Evolutionary conservation across 768 basidiomycete species (phyloP), one percentile per base, ranked within the genome.

Genomic region (Collybia nuda): DNA sequence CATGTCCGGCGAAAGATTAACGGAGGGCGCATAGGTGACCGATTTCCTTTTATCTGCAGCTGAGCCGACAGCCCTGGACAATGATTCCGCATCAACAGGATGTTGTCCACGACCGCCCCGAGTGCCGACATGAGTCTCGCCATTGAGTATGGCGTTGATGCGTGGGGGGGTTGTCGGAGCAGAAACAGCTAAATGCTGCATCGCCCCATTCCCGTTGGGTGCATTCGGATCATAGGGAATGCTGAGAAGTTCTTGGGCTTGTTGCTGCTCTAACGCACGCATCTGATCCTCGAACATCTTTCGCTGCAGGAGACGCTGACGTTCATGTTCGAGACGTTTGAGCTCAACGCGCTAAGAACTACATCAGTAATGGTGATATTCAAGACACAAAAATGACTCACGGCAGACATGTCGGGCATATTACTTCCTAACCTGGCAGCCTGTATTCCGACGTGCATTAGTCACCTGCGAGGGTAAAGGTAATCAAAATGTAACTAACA

Each of bases 271-370:
- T 56, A 98, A 80, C 47, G 79, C 85, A 48, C 88, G 87, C 95
- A 97, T 97, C 72, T 97, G 93, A 61, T 96, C 92, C 70, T 98
- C 95, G 68, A 98, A 98, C 61, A 91, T 71, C 69, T 85, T 88
- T 64, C 93, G 86, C 66, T 96, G 94, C 38, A 90, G 66, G 35
- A 73, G 73, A 54, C 94, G 91, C 70, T 94, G 91, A 45, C 90
- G 85, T 69, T 97, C 93, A 64, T 98, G 93, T 68, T 94, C 86
- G 56, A 90, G 72, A 58, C 93, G 88, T 67, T 94, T 97, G 63
- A 93, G 77, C 66, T 95, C 92, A 54, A 93, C 86, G 60, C 90
- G 89, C 88, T 91, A 69, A n/a, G 40, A 36, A n/a, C 19, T 39
- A n/a, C 12, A 53, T 47, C 28, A 58, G 51, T n/a, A 61, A 45